phyloP scores from a whole-genome alignment of 768 basidiomycete genomes.

The Russula griseocarnosa region DNA sequence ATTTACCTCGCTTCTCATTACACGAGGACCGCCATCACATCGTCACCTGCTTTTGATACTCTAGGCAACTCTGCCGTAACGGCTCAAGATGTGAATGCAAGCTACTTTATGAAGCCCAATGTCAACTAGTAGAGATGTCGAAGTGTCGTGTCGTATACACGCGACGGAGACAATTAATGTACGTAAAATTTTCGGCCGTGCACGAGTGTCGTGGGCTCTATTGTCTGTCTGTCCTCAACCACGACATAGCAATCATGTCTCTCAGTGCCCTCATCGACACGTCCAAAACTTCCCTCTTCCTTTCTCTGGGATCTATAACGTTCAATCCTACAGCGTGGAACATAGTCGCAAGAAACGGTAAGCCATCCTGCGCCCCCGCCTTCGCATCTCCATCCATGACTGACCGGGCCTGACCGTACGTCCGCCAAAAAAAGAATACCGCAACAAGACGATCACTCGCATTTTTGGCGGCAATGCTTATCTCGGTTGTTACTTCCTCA shows the following conservation, averaged over 20 bases:
- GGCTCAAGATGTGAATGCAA: not conserved
- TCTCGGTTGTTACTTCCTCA: conserved; percentile 83
- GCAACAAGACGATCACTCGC: conserved; percentile 83
- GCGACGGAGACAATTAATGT: not conserved
- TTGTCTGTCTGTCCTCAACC: conserved; percentile 3
- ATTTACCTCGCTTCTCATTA: too few relatives aligned
- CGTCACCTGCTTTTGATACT: not conserved
- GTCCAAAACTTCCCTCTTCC: conserved; percentile 58
- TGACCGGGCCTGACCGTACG: too few relatives aligned
- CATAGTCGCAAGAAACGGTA: conserved; percentile 87
- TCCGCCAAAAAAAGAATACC: conserved; percentile 76
- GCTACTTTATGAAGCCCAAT: not conserved
- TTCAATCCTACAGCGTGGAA: conserved; percentile 99
- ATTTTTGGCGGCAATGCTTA: conserved; percentile 69
- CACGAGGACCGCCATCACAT: not conserved
- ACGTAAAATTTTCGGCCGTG: not conserved
- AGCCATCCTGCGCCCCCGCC: conserved; percentile 31
- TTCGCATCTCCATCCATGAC: not conserved
- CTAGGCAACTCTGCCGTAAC: not conserved
- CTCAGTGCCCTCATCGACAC: conserved; percentile 48
- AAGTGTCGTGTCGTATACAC: too few relatives aligned
- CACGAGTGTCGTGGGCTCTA: not conserved
- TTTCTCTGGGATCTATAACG: conserved; percentile 63
- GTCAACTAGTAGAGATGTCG: too few relatives aligned
- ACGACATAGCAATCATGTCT: conserved; percentile 30